Conservation (phyloP, 2,329 filamentous ascomycete species). For the Bimuria novae-zelandiae region DNA sequence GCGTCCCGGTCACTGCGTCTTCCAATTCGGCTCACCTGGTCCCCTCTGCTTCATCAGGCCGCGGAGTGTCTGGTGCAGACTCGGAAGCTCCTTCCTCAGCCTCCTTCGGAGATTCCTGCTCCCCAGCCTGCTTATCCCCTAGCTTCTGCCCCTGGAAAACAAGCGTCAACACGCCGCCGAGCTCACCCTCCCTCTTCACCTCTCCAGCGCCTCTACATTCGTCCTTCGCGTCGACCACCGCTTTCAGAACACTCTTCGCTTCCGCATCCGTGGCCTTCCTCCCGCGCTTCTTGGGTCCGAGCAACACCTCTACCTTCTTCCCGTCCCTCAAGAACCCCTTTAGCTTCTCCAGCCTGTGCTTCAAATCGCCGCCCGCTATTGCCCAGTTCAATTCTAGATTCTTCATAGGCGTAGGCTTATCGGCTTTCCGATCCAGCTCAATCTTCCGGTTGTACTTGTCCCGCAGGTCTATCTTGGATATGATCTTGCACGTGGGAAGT, state of each 20-base stretch:
- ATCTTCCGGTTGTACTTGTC: conserved; percentile 54
- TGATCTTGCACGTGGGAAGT: conserved; percentile 70
- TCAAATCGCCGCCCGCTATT: conserved; percentile 75
- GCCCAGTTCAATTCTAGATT: conserved; percentile 91
- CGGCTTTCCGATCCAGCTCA: conserved; percentile 48
- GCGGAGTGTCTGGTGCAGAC: too few species aligned
- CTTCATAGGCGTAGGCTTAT: conserved; percentile 57
- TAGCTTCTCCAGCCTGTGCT: conserved; percentile 57
- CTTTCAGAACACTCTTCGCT: conserved; percentile 58
- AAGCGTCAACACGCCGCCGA: conserved; percentile 40
- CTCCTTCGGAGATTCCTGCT: conserved; percentile 3
- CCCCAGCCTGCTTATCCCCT: conserved; percentile 16
- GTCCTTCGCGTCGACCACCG: conserved; percentile 52
- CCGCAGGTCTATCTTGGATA: conserved; percentile 60
- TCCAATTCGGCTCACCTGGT: too few species aligned
- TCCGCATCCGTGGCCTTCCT: conserved; percentile 65
- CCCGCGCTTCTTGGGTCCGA: conserved; percentile 70
- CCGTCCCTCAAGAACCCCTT: conserved; percentile 75
- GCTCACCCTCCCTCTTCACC: conserved; percentile 30
- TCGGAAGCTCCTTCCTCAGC: not conserved
- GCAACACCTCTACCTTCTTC: conserved; percentile 71
- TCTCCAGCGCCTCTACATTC: conserved; percentile 40
- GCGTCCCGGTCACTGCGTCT: too few species aligned
- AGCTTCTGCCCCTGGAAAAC: conserved; percentile 35
- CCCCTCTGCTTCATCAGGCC: too few species aligned